Percentiles rank a stretch among this genome's conserved stretches.
Evolutionary conservation across 129 eudicot genomes (phyloP).

Genomic region (Tagetes erecta): DNA sequence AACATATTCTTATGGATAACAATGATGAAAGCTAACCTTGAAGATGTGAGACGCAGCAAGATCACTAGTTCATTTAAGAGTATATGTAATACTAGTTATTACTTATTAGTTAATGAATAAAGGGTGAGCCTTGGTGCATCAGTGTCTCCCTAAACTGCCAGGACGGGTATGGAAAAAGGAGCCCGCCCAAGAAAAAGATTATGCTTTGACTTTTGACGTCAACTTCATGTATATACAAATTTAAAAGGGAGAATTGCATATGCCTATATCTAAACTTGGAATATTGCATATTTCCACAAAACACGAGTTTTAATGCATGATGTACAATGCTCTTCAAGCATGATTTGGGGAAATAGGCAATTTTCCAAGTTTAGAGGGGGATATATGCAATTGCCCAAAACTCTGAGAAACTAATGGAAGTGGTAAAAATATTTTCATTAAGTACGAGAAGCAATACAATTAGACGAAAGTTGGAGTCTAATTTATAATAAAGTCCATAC

Average conservation of each 20-base stretch:
- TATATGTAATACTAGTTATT: neutral
- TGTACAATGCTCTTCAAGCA: too few species aligned
- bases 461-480: too few species aligned
- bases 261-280: too few species aligned
- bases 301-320: too few species aligned
- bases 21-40: neutral
- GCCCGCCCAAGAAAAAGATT: neutral
- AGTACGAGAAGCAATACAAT: too few species aligned
- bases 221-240: neutral
- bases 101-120: neutral
- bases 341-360: too few species aligned
- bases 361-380: too few species aligned
- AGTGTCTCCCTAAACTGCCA: neutral
- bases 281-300: too few species aligned
- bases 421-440: neutral
- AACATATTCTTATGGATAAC: neutral
- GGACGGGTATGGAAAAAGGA: slow-evolving; percentile 1
- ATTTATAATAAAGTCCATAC: too few species aligned
- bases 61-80: neutral
- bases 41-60: slow-evolving; percentile 18
- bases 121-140: neutral
- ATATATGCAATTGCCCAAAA: neutral
- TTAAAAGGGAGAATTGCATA: too few species aligned
- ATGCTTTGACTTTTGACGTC: neutral
- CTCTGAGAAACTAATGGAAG: neutral